Evolutionary conservation across 1,139 yeast genomes (phyloP).

Genomic region (Hemisphaericaspora xylanilytica): DNA sequence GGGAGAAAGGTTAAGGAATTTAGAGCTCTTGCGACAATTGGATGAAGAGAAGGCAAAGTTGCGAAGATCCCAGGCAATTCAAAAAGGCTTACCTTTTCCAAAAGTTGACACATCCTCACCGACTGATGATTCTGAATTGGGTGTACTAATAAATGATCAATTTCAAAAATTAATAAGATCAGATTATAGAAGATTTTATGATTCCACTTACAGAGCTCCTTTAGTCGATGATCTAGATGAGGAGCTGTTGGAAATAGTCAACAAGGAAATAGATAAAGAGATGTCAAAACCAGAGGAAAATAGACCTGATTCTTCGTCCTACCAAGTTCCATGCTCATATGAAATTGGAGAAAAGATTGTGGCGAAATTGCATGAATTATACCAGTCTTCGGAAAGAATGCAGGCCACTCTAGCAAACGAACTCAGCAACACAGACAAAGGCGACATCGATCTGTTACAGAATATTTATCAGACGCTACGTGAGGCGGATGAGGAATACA

Average conservation of each 20-base stretch:
- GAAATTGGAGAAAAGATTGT: conserved; percentile 9
- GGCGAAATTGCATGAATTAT: conserved; percentile 9
- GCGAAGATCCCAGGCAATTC: conserved; percentile 51
- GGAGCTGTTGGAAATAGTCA: conserved; percentile 24
- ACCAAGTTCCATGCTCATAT: conserved; percentile 6
- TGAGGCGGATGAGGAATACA: conserved; percentile 6
- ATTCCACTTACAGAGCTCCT: conserved; percentile 20
- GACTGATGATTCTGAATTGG: conserved; percentile 14
- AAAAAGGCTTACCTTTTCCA: conserved; percentile 52
- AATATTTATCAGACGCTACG: conserved; percentile 1
- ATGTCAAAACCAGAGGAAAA: conserved; percentile 1
- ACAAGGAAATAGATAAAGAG: conserved; percentile 29
- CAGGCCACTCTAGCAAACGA: conserved; percentile 1
- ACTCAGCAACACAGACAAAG: neutral
- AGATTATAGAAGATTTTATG: conserved; percentile 42
- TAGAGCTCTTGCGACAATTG: conserved; percentile 26
- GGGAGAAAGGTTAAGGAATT: conserved; percentile 23
- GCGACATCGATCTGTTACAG: neutral
- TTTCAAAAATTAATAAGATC: conserved; percentile 41
- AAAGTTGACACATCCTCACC: conserved; percentile 16
- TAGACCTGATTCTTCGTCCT: neutral
- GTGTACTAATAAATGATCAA: conserved; percentile 33
- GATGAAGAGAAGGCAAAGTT: conserved; percentile 29
- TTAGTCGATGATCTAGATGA: conserved; percentile 44
- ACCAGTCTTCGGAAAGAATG: conserved; percentile 1